Evolutionary conservation across 768 basidiomycete genomes (phyloP).

Genomic region (Scleroderma citrinum): DNA sequence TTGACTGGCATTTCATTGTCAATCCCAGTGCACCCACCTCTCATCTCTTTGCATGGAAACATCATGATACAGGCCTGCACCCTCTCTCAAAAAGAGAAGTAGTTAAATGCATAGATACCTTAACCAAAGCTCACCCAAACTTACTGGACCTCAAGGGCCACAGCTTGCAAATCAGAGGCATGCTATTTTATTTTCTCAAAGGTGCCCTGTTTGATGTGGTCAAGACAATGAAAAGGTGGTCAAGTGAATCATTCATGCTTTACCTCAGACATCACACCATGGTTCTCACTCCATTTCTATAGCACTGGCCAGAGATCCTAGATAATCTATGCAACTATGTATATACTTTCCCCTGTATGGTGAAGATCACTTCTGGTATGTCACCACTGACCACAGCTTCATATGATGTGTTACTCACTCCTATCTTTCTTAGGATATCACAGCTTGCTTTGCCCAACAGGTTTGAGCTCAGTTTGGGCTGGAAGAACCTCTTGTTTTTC

Average conservation of each 20-base stretch:
- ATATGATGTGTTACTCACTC: no score
- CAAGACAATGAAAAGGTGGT: slow-evolving; percentile 31
- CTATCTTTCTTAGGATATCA: no score
- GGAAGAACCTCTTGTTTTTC: no score
- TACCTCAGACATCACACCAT: slow-evolving; percentile 27
- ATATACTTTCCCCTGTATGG: no score
- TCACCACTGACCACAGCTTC: no score
- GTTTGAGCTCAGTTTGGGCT: no score
- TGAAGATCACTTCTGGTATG: no score
- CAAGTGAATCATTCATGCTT: slow-evolving; percentile 21
- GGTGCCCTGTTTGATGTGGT: slow-evolving; percentile 29
- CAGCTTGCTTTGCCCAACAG: no score
- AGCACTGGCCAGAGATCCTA: neutral
- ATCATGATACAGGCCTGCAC: neutral
- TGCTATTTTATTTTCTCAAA: slow-evolving; percentile 20
- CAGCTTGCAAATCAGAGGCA: slow-evolving; percentile 25
- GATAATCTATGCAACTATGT: no score
- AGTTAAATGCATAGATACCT: neutral
- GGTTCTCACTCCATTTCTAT: neutral
- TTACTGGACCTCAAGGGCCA: slow-evolving; percentile 17
- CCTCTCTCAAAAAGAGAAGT: neutral
- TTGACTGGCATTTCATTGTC: neutral
- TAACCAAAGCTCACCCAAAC: no score
- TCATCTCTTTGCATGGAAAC: neutral
- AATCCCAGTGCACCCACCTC: neutral